Base-by-base conservation (phyloP, 148 eudicot genomes). In the Camellia granthamiana region DNA sequence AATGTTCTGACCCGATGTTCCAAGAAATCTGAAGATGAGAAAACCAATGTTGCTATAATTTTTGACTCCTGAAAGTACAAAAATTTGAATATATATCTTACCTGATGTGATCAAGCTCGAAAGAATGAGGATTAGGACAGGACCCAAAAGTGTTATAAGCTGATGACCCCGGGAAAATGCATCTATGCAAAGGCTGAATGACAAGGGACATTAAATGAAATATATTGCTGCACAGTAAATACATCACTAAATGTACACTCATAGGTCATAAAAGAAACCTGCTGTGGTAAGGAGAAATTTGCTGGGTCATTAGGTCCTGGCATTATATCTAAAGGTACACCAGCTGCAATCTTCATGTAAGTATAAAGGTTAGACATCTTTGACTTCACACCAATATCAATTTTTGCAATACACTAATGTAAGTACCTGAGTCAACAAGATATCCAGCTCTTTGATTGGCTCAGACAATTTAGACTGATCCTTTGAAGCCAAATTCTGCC, bases 1-100 rank as follows among this genome's bases (percentile, higher is more conserved):
- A 78, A 96, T 90, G 72, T 93, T 96, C 88, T 93, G 98, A 78
- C 99, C 99, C 13, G 99, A 93, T 19, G 99, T 95, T 81, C 99
- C 99, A 80, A 95, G 88, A 87, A 95, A 93, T 82, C 99, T 95
- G 87, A 83, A 78, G 72, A 76, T 76, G 7, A 70, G n/a, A 38
- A 38, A 46, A 81, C 9, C 67, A 60, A 16, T 68, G 23, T 41
- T 19, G 47, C 66, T 41, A 76, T 15, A 41, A 19, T n/a, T 5
- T 15, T 14, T 65, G 41, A 66, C 8, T 52, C 74, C 21, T 0
- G 59, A 23, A 44, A n/a, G 8, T 71, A 69, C 67, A 19, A 49
- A 42, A 13, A 63, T 7, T 49, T 4, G 41, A 51, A 15, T 19
- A 51, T n/a, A 13, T 54, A 58, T 79, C 62, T 79, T 87, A 96